A percentile compares a stretch with the other conserved stretches of the same genome.
These are phyloP conservation scores for Cyclotella baltica DNA, from an alignment of 108 stramenopile genomes.

Conservation along the genomic window DNA sequence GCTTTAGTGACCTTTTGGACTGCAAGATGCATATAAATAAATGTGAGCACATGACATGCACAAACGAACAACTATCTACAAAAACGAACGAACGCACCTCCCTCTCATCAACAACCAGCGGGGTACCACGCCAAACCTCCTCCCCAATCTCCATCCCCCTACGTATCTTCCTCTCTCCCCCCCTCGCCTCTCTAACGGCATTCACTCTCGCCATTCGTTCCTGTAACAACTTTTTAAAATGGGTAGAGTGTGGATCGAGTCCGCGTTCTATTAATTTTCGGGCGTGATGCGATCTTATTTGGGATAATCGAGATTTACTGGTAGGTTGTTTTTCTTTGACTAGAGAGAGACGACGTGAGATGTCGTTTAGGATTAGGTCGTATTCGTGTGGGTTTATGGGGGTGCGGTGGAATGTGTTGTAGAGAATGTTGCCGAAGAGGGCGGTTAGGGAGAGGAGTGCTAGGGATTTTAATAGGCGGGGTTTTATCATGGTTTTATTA, in stretches of 20 bases:
- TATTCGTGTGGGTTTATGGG: background rate
- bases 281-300: background rate
- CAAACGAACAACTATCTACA: background rate
- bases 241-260: background rate
- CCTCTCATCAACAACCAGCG: background rate
- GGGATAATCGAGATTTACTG: background rate
- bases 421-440: background rate
- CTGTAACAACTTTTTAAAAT: background rate
- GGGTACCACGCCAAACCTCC: conserved; percentile 3
- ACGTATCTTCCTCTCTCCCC: background rate
- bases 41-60: background rate
- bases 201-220: background rate
- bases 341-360: background rate
- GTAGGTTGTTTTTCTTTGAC: no score
- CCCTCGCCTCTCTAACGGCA: background rate
- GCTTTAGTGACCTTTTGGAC: background rate
- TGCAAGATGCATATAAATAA: background rate
- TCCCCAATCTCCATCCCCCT: background rate
- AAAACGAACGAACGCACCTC: background rate
- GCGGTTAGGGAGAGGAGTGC: background rate
- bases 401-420: background rate
- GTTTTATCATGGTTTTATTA: background rate
- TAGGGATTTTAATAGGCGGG: background rate
- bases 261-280: background rate
- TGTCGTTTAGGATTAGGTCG: background rate